phyloP scores from a whole-genome alignment of 257 asterid species.

The Leptodermis oblonga region DNA sequence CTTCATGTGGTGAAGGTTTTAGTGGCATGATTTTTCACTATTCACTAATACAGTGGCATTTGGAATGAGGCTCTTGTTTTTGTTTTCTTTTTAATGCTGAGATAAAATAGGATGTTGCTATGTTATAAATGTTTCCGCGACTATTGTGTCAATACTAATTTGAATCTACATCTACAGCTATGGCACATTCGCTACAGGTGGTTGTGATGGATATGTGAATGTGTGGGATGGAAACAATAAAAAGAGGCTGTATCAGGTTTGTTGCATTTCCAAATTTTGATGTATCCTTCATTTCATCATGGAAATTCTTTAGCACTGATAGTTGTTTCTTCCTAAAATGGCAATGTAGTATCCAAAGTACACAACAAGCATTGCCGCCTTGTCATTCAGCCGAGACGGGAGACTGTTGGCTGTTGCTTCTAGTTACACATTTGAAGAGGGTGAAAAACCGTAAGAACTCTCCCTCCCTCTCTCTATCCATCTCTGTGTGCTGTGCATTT shows the following conservation, averaged over 20 bases:
- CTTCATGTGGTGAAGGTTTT: not conserved
- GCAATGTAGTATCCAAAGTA: slow-evolving; percentile 67
- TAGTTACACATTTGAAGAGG: slow-evolving; percentile 91
- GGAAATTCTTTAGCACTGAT: slow-evolving; percentile 2
- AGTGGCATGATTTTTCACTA: not conserved
- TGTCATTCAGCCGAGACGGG: slow-evolving; percentile 92
- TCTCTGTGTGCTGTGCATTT: not conserved
- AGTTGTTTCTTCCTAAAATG: slow-evolving; percentile 6
- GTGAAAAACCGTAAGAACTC: slow-evolving; percentile 65
- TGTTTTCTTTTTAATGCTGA: not conserved
- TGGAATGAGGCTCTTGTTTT: too few species aligned
- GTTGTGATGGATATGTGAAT: slow-evolving; percentile 86
- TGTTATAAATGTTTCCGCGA: not conserved
- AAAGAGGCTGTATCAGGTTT: slow-evolving; percentile 92
- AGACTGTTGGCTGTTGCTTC: slow-evolving; percentile 85
- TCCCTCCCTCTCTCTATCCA: slow-evolving; percentile 5
- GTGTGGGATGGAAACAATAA: slow-evolving; percentile 98
- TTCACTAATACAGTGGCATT: too few species aligned
- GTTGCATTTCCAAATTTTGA: not conserved
- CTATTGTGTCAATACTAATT: too few species aligned
- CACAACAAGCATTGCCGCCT: slow-evolving; percentile 78
- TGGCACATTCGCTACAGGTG: slow-evolving; percentile 95
- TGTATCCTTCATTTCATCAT: not conserved
- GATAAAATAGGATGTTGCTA: not conserved
- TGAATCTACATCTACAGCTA: slow-evolving; percentile 41